These are phyloP conservation scores for Verticillium isaacii DNA, from an alignment of 2,329 filamentous ascomycete species.

Conservation along the genomic window DNA sequence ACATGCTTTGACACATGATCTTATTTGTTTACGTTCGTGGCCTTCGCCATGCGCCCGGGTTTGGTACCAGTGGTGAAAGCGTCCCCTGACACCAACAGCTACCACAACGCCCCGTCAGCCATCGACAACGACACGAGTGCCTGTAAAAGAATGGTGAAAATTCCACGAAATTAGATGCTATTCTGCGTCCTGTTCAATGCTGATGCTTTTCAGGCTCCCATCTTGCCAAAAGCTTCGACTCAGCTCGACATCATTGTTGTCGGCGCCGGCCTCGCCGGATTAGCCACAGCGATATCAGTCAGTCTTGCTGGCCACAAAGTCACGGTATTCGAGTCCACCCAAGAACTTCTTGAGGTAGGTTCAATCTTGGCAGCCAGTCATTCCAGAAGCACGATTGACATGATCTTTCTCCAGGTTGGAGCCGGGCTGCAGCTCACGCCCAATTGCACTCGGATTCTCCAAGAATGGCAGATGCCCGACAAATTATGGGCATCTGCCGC, in stretches of 20 bases:
- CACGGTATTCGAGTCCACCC: slow-evolving; percentile 35
- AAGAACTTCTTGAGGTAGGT: slow-evolving; percentile 32
- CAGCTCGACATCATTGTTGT: slow-evolving; percentile 32
- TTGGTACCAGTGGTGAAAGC: neutral
- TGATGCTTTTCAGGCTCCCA: neutral
- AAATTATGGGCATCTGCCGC: slow-evolving; percentile 30
- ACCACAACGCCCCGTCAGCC: neutral
- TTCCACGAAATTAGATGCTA: no score
- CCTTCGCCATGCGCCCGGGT: no score
- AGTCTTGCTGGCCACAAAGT: slow-evolving; percentile 32
- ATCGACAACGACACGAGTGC: no score
- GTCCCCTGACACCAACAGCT: neutral
- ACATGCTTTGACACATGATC: neutral
- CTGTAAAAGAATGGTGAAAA: no score
- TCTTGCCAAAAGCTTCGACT: slow-evolving; percentile 1
- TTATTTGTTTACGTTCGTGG: neutral
- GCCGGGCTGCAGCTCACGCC: slow-evolving; percentile 50
- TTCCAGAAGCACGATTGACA: neutral
- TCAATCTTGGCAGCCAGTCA: neutral
- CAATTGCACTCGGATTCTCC: slow-evolving; percentile 43
- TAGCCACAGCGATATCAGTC: slow-evolving; percentile 32
- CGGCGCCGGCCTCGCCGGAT: slow-evolving; percentile 37
- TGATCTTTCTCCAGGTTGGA: slow-evolving; percentile 32
- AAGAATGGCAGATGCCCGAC: slow-evolving; percentile 43
- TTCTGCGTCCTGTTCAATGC: neutral